Evolutionary conservation across 106 monocot species (phyloP).

Genomic region (Allium fistulosum): DNA sequence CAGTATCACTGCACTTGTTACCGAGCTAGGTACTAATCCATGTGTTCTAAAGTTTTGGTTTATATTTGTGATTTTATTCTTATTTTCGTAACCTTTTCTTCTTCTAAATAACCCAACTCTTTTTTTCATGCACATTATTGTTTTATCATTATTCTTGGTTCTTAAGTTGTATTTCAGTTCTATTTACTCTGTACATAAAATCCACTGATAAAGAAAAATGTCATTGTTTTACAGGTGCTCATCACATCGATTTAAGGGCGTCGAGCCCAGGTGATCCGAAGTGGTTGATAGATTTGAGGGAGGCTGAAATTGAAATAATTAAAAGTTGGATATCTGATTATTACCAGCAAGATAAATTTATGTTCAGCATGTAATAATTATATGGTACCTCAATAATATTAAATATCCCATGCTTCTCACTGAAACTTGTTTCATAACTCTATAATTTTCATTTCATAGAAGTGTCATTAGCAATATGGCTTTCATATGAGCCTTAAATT

Average conservation of each 20-base stretch:
- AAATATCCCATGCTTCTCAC: too few relatives aligned
- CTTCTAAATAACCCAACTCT: background rate
- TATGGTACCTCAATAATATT: background rate
- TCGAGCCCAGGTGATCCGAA: conserved; percentile 68
- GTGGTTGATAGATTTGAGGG: conserved; percentile 64
- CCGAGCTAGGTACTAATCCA: conserved; percentile 50
- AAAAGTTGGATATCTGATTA: conserved; percentile 64
- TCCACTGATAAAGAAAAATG: too few relatives aligned
- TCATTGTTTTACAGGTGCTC: conserved; percentile 42
- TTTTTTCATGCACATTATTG: background rate
- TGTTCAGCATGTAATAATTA: conserved; percentile 11
- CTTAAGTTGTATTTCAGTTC: too few relatives aligned
- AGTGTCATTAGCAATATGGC: too few relatives aligned
- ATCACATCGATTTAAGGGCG: conserved; percentile 75
- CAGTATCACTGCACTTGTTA: conserved; percentile 72
- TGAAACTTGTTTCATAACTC: too few relatives aligned
- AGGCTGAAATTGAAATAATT: conserved; percentile 55
- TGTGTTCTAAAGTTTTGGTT: background rate
- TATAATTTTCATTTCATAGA: too few relatives aligned
- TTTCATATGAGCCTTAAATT: too few relatives aligned
- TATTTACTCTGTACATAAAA: too few relatives aligned
- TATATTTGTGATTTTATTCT: background rate
- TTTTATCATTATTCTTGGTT: too few relatives aligned
- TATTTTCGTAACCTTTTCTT: background rate
- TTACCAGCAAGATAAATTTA: conserved; percentile 13